These are phyloP conservation scores for Lasiodiplodia gonubiensis DNA, from an alignment of 2,329 filamentous ascomycete species.

Conservation along the genomic window DNA sequence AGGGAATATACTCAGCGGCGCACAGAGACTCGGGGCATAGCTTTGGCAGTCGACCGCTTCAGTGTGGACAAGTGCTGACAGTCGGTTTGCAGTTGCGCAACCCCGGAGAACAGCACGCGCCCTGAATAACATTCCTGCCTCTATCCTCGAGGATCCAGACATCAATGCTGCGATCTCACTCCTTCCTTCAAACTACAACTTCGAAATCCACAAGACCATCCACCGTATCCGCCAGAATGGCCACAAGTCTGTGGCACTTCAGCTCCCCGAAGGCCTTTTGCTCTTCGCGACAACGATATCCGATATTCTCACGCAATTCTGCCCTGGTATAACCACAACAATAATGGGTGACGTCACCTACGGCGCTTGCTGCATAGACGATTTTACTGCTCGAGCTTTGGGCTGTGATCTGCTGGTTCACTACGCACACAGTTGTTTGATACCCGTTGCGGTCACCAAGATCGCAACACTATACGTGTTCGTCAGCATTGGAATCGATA, in stretches of 20 bases:
- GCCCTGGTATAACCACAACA: constrained; percentile 85
- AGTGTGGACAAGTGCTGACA: constrained; percentile 28
- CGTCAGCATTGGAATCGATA: constrained; percentile 96
- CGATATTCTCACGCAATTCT: constrained; percentile 94
- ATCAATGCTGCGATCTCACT: constrained; percentile 87
- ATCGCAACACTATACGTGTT: constrained; percentile 99
- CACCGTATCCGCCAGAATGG: constrained; percentile 83
- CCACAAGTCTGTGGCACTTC: constrained; percentile 85
- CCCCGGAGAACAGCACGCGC: constrained; percentile 76
- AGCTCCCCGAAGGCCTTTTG: constrained; percentile 94
- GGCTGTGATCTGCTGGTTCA: constrained; percentile 95
- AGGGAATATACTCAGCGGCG: neutral
- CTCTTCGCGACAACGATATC: constrained; percentile 97
- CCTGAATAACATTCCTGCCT: constrained; percentile 87
- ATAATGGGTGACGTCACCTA: constrained; percentile 99
- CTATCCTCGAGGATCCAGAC: constrained; percentile 82
- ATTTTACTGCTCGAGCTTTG: constrained; percentile 92
- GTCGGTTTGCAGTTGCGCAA: constrained; percentile 64
- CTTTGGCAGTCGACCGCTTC: neutral
- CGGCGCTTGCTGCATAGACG: constrained; percentile 97
- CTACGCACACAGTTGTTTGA: constrained; percentile 95
- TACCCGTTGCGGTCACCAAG: constrained; percentile 93
- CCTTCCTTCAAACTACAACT: constrained; percentile 94
- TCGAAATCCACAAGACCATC: constrained; percentile 98
- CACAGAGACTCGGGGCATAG: neutral